phyloP scores from a whole-genome alignment of 495 filamentous ascomycete genomes.

The Tuber brumale region DNA sequence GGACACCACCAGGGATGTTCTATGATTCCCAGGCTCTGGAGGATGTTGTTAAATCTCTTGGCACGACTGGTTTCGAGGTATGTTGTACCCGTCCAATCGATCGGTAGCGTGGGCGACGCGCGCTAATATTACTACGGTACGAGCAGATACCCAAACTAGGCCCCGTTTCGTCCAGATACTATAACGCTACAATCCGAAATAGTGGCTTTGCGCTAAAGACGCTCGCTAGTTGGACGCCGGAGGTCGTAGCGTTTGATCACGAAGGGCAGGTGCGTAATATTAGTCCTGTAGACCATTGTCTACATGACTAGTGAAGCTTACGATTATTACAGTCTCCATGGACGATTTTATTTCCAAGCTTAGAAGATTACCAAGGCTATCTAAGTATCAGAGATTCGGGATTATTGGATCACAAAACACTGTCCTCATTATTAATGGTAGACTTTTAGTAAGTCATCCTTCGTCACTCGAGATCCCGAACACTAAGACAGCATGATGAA shows the following conservation, averaged over 20 bases:
- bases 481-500: neutral
- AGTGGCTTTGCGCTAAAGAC: constrained; percentile 9
- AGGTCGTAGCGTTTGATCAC: constrained; percentile 8
- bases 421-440: constrained; percentile 16
- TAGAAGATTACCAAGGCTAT: constrained; percentile 13
- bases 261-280: constrained; percentile 15
- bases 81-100: neutral
- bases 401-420: neutral
- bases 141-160: neutral
- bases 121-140: neutral
- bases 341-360: constrained; percentile 17
- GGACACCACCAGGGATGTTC: neutral
- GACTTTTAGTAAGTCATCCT: constrained; percentile 14
- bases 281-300: neutral
- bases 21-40: constrained; percentile 10
- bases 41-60: neutral
- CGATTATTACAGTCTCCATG: constrained; percentile 12
- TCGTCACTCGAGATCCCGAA: neutral
- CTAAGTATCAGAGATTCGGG: neutral
- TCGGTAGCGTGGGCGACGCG: neutral
- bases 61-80: constrained; percentile 1
- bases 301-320: constrained; percentile 3
- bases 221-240: constrained; percentile 5
- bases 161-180: neutral
- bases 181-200: constrained; percentile 7